Evolutionary conservation across 805 yeast genomes (phyloP).

Genomic region (Millerozyma miso): DNA sequence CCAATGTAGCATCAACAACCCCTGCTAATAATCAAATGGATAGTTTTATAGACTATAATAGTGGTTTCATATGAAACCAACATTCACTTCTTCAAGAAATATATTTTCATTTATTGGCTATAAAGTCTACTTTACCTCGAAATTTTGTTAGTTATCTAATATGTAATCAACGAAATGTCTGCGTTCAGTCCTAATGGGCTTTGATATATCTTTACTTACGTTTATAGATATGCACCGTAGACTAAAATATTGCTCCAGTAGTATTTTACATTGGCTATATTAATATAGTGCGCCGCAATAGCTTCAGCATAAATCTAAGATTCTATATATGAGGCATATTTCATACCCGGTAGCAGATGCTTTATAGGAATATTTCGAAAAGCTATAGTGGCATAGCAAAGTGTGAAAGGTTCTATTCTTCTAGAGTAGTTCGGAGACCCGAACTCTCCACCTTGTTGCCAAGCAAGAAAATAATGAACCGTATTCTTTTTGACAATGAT

Average conservation of each 20-base stretch:
- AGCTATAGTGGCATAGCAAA: not conserved
- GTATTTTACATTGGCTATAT: too few species aligned
- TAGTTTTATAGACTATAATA: constrained; percentile 22
- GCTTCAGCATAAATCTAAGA: too few species aligned
- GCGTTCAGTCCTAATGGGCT: too few species aligned
- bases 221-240: too few species aligned
- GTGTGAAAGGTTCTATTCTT: constrained; percentile 1
- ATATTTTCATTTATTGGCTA: too few species aligned
- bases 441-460: constrained; percentile 44
- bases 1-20: constrained; percentile 4
- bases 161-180: too few species aligned
- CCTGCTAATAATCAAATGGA: constrained; percentile 14
- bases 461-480: constrained; percentile 50
- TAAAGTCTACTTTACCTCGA: too few species aligned
- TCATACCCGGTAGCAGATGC: not conserved
- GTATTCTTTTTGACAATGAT: constrained; percentile 64
- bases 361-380: not conserved
- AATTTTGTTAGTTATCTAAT: too few species aligned
- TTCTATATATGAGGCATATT: too few species aligned
- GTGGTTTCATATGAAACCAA: constrained; percentile 1
- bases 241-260: too few species aligned
- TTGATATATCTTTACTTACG: too few species aligned
- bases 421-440: constrained; percentile 16
- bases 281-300: too few species aligned
- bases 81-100: not conserved